Base-by-base conservation (phyloP, 2,329 filamentous ascomycete genomes). In the Xylaria sp. region DNA sequence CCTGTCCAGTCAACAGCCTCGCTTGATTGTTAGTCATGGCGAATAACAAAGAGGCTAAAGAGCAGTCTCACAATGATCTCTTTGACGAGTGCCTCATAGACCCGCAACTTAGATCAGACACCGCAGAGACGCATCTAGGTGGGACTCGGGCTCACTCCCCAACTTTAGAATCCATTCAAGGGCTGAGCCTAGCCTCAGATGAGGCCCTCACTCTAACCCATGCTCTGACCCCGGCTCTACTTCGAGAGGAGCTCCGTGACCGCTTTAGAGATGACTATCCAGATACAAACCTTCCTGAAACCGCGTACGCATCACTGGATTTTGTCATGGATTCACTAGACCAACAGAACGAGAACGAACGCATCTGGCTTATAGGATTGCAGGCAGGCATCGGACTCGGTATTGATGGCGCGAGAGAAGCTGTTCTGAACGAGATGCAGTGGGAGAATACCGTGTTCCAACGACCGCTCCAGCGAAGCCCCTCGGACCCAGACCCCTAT, bases 381-480 rank as follows among this genome's bases (percentile, higher is more conserved):
- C 73, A 75, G 57, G 32, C 48, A 36, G 74, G 73, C 11, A 75
- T 75, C 30, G 74, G 74, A 11, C 67, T 71, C 17, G 73, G 69
- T 27, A 64, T 75, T 51, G 0, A 14, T 0, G 42, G 50, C 9
- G 65, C 66, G 51, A 62, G 67, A 65, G 61, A 70, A 21, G 61
- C 58, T 17, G 30, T 75, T 2, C 51, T 74, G 24, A 61, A 69
- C 36, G 72, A 75, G 61, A 61, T 72, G 19, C 48, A 60, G 55
- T 21, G 30, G 12, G 19, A 61, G 1, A 70, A 69, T 21, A 58
- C 54, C 7, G 59, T 71, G 2, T 74, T 72, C 50, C 45, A 53
- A 4, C 57, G 54, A 8, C 39, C 17, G 2, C 19, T 72, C 12
- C 51, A 60, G 19, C 27, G 6, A 2, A 12, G 50, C 21, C 53